Evolutionary conservation across 306 rosid species (phyloP).

Genomic region (Coriaria nepalensis): DNA sequence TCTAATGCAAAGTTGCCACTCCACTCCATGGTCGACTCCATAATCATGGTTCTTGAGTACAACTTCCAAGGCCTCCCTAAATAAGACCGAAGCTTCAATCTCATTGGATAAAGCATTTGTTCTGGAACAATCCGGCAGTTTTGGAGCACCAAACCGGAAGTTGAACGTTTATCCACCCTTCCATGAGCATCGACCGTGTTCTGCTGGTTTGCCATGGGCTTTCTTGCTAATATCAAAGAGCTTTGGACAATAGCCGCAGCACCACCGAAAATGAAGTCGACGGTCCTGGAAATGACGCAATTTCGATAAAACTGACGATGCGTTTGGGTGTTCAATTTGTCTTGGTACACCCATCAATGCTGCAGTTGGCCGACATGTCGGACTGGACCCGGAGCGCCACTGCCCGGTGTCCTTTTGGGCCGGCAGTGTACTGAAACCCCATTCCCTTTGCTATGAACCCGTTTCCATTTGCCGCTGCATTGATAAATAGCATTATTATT

Average conservation of each 20-base stretch:
- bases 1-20: constrained; percentile 11
- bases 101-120: constrained; percentile 11
- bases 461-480: constrained; percentile 9
- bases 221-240: constrained; percentile 34
- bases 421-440: constrained; percentile 57
- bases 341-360: constrained; percentile 52
- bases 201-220: constrained; percentile 24
- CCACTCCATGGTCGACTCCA: constrained; percentile 44
- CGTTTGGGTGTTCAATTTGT: constrained; percentile 45
- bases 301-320: constrained; percentile 61
- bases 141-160: constrained; percentile 38
- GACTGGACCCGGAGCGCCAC: constrained; percentile 65
- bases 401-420: constrained; percentile 51
- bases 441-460: constrained; percentile 42
- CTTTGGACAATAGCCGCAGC: constrained; percentile 35
- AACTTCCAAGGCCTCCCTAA: constrained; percentile 64
- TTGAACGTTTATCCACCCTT: not conserved
- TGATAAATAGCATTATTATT: too few relatives aligned
- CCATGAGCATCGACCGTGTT: constrained; percentile 52
- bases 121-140: constrained; percentile 45
- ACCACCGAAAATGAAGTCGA: constrained; percentile 69
- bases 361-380: constrained; percentile 42
- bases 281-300: constrained; percentile 63
- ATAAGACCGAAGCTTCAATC: constrained; percentile 25
- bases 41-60: constrained; percentile 30